Conservation (phyloP, 2,329 filamentous ascomycete genomes). For the Aspergillus arachidicola region DNA sequence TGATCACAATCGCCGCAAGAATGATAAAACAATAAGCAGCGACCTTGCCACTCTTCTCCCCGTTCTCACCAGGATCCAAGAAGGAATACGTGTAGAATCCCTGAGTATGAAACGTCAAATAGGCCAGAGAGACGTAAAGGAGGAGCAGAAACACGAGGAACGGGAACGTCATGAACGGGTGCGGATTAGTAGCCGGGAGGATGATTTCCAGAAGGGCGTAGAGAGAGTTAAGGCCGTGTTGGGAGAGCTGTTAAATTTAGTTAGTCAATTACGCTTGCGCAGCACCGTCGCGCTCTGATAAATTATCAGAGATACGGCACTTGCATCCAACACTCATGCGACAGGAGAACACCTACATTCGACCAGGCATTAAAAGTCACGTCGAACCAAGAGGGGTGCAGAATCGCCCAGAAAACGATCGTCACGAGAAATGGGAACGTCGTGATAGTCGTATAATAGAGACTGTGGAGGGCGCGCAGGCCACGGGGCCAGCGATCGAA, state of each 20-base stretch:
- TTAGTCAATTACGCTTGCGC: neutral
- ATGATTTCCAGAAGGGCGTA: conserved; percentile 78
- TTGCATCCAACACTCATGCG: neutral
- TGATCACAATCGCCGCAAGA: conserved; percentile 55
- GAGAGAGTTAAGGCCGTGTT: conserved; percentile 73
- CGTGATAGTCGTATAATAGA: conserved; percentile 65
- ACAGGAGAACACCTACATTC: conserved; percentile 41
- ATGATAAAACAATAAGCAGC: conserved; percentile 66
- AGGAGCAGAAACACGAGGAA: conserved; percentile 71
- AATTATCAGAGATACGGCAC: neutral
- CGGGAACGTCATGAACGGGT: conserved; percentile 66
- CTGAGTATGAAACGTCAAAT: conserved; percentile 69
- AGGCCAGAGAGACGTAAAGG: conserved; percentile 73
- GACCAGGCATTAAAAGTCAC: conserved; percentile 57
- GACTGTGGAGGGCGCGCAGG: conserved; percentile 65
- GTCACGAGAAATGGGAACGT: conserved; percentile 71
- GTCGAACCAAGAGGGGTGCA: conserved; percentile 60
- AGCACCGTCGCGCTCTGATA: neutral
- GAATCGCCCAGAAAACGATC: conserved; percentile 68
- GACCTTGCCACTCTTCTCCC: conserved; percentile 54
- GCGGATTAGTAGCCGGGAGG: conserved; percentile 65
- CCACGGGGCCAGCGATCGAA: conserved; percentile 62
- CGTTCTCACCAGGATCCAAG: conserved; percentile 62
- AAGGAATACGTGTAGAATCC: conserved; percentile 78
- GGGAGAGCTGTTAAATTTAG: conserved; percentile 55